Base-by-base conservation (phyloP, 148 eudicot species). In the Cornus suecica region DNA sequence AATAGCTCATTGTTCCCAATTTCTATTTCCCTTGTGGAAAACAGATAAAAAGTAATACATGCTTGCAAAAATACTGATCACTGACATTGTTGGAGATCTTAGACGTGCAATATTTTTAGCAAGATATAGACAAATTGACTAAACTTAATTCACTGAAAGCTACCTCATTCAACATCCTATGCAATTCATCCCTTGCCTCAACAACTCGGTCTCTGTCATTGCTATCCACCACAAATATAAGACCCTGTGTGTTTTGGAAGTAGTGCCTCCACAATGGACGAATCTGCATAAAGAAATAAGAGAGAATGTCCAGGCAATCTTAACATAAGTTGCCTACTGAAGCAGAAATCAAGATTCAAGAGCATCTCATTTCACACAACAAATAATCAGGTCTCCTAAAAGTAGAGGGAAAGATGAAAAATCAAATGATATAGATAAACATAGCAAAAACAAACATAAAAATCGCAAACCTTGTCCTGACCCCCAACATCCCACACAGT, bases 131-230 rank as follows among this genome's bases (percentile, higher is more conserved):
- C 52, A 29, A 15, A 52, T n/a, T 18, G 9, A 24, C 31, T 16
- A 62, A 16, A 24, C 26, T 73, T 29, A 31, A 14, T 27, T 67
- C 25, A 45, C 28, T n/a, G 30, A 66, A 31, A 70, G 26, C 71
- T 67, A 87, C 90, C 88, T 87, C 90, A 81, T 87, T 87, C 84
- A 87, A 79, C 88, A 87, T 87, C 83, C 90, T 84, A 63, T 87
- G 90, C 79, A 87, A 76, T 68, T 87, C 90, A 80, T 84, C 88
- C 69, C 87, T 84, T 51, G 90, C 90, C 81, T 87, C 90, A 78
- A 82, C 86, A 83, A 85, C 86, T 76, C 90, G 88, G 84, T 86
- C 89, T 68, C 89, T 83, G 70, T 86, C 89, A 52, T 86, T 86
- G 86, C 89, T 86, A 68, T 86, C 89, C 41, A 86, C 86, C 77